Conservation (phyloP, 148 eudicot species). For the Beta vulgaris region DNA sequence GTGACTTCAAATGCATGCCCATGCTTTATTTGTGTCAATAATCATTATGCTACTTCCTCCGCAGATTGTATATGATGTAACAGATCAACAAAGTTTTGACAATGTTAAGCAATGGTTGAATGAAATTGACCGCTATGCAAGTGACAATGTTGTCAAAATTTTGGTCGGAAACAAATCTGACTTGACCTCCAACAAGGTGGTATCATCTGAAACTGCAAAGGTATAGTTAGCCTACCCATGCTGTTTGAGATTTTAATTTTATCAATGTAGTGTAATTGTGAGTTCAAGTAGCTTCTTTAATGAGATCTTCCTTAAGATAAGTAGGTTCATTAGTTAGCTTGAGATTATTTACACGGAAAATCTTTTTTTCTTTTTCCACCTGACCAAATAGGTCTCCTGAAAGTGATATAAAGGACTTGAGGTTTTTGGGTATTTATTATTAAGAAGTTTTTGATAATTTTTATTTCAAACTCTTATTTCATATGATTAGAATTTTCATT, state of each 20-base stretch:
- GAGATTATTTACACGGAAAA: background rate
- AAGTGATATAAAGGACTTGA: background rate
- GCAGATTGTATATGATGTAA: constrained; percentile 47
- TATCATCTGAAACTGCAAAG: constrained; percentile 44
- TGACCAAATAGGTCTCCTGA: too few relatives aligned
- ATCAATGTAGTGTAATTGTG: background rate
- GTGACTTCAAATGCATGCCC: background rate
- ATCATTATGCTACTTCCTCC: constrained; percentile 3
- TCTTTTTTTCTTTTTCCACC: background rate
- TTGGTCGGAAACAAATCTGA: constrained; percentile 48
- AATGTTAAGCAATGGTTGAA: constrained; percentile 49
- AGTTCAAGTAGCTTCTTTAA: background rate
- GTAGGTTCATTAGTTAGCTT: background rate
- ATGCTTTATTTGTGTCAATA: background rate
- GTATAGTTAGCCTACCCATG: constrained; percentile 10
- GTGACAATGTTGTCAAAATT: constrained; percentile 50
- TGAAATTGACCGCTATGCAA: constrained; percentile 48
- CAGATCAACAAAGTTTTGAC: constrained; percentile 48
- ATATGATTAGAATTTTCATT: background rate
- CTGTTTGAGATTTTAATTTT: background rate
- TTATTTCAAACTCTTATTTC: background rate
- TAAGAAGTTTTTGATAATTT: too few relatives aligned
- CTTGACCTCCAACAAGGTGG: constrained; percentile 42
- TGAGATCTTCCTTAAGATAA: background rate
- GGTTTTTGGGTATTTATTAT: background rate